These are phyloP conservation scores for Chaetothyriales sp. DNA, from an alignment of 2,329 filamentous ascomycete species.

Conservation along the genomic window DNA sequence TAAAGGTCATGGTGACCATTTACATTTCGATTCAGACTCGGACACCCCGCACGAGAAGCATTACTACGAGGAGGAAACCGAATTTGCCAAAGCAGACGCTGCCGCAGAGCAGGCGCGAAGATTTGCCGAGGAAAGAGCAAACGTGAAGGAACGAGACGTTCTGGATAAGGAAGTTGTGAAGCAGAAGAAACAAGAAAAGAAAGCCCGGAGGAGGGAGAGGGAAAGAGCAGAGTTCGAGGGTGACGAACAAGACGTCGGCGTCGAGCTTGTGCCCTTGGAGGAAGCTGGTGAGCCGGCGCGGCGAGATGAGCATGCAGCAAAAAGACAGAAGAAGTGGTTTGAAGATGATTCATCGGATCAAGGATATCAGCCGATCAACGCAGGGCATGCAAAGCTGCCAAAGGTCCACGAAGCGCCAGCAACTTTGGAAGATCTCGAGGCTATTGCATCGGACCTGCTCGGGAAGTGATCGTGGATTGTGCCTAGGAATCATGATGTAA, in stretches of 20 bases:
- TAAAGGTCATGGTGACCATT: constrained; percentile 71
- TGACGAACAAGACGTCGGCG: constrained; percentile 6
- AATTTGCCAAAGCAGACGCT: constrained; percentile 65
- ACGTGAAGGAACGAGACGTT: constrained; percentile 61
- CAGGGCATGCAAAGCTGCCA: constrained; percentile 17
- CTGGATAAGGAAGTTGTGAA: constrained; percentile 70
- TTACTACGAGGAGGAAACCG: constrained; percentile 72
- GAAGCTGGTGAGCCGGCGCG: no score
- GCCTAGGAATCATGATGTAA: background rate
- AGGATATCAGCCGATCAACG: constrained; percentile 19
- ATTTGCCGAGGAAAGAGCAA: constrained; percentile 62
- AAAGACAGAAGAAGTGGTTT: constrained; percentile 30
- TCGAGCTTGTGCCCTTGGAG: background rate
- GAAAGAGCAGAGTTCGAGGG: constrained; percentile 26
- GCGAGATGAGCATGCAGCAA: constrained; percentile 16
- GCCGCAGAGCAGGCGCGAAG: constrained; percentile 50
- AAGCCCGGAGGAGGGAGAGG: constrained; percentile 29
- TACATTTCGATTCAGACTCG: constrained; percentile 70
- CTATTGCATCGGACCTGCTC: constrained; percentile 32
- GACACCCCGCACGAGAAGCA: constrained; percentile 59
- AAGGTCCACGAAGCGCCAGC: constrained; percentile 15
- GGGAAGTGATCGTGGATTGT: background rate
- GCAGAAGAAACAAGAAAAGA: constrained; percentile 49
- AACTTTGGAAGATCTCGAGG: constrained; percentile 36
- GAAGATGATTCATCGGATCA: constrained; percentile 19